Evolutionary conservation across 331 rosid species (phyloP).

Genomic region (Malus hybrid): DNA sequence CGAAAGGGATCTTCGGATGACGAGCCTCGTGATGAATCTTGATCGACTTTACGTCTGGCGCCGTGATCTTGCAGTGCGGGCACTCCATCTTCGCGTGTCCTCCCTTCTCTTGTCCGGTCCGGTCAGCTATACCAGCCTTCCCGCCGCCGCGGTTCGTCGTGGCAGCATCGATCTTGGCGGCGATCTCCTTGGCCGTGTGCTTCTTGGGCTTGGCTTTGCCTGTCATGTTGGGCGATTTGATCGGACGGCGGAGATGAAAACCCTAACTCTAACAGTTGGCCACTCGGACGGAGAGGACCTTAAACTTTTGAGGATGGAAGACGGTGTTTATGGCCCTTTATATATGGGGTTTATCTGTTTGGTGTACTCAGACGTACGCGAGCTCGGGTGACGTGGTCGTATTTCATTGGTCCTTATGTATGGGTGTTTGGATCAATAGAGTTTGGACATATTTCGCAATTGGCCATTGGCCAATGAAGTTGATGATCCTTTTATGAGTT

Average conservation of each 20-base stretch:
- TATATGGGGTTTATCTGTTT: constrained; percentile 15
- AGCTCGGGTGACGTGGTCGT: neutral
- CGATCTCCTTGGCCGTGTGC: constrained; percentile 98
- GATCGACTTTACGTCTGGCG: constrained; percentile 85
- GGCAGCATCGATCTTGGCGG: constrained; percentile 79
- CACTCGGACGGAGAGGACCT: neutral
- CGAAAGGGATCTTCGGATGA: constrained; percentile 78
- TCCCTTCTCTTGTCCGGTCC: constrained; percentile 64
- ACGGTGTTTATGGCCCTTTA: too few relatives aligned
- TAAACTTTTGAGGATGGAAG: too few relatives aligned
- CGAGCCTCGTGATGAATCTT: constrained; percentile 94
- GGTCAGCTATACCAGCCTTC: constrained; percentile 68
- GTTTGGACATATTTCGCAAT: too few relatives aligned
- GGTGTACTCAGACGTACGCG: neutral
- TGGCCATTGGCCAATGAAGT: too few relatives aligned
- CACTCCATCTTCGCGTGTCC: constrained; percentile 99
- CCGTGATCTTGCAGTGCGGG: constrained; percentile 78
- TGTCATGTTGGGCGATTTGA: constrained; percentile 41
- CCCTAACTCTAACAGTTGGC: neutral
- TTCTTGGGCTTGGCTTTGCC: constrained; percentile 99
- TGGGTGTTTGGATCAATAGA: neutral
- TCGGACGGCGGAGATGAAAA: neutral
- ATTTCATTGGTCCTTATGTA: neutral
- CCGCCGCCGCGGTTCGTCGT: constrained; percentile 95
- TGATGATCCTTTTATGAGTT: too few relatives aligned